A percentile compares a stretch with the other conserved stretches of the same genome.
Evolutionary conservation across 2,329 filamentous ascomycete genomes (phyloP).

Genomic region (Colletotrichum sp.): DNA sequence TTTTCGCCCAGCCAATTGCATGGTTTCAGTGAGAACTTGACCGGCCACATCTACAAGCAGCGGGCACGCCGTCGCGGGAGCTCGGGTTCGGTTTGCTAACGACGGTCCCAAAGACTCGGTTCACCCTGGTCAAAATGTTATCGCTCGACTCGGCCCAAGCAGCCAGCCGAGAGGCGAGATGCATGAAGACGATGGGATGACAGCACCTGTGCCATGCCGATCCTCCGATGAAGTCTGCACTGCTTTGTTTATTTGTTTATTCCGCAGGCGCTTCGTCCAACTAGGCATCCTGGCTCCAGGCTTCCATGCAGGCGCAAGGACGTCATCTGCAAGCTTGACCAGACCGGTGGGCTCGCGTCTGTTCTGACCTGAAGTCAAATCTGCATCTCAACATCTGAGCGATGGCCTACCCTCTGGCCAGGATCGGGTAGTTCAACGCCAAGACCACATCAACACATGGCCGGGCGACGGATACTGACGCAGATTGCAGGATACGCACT

Average conservation of each 20-base stretch:
- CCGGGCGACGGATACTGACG: not conserved
- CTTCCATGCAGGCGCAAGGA: not conserved
- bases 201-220: not conserved
- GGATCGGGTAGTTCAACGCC: not conserved
- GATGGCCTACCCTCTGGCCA: not conserved
- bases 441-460: not conserved
- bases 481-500: slow-evolving; percentile 2
- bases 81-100: not conserved
- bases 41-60: not conserved
- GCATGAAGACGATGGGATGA: not conserved
- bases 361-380: slow-evolving; percentile 3
- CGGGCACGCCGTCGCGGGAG: not conserved
- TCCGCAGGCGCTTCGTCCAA: not conserved
- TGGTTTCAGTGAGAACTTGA: not conserved
- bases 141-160: not conserved
- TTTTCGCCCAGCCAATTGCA: not conserved
- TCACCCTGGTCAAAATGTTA: not conserved
- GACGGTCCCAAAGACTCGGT: not conserved
- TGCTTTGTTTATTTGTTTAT: slow-evolving; percentile 1
- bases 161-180: not conserved
- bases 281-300: not conserved
- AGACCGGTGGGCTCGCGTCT: not conserved
- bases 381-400: not conserved
- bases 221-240: not conserved
- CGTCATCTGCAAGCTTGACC: not conserved